Base-by-base conservation (phyloP, 2,329 filamentous ascomycete genomes). In the Penicillium sp. region DNA sequence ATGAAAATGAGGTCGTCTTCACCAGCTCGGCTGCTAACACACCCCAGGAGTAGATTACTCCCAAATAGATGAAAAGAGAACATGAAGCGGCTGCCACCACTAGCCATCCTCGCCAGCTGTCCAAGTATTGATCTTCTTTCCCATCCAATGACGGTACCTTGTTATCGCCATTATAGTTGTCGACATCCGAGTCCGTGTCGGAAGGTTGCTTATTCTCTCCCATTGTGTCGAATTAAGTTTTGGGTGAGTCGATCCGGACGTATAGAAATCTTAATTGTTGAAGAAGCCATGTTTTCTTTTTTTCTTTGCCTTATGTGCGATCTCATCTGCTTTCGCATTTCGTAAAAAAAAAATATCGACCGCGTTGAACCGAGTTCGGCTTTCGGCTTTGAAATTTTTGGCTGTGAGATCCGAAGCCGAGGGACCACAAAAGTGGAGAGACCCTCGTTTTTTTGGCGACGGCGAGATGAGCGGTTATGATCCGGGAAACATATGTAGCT, bases 31-130 rank as follows among this genome's bases (percentile, higher is more conserved):
- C 28, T n/a, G 53, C 47, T n/a, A 61, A 22, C 13, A 61, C 59
- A 19, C 59, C 59, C 59, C 59, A 61, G 19, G 59, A 61, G 33
- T 61, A 61, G 26, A 61, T 58, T 0, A 54, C 45, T 40, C 59
- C 59, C 19, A 61, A 42, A 57, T 61, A 61, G 9, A 58, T 58
- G 40, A 61, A 61, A n/a, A 61, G 24, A 38, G 55, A 47, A 13
- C 59, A 61, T 22, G 59, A 57, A 30, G 59, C 47, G 2, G 59
- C 54, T 30, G 40, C 26, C 4, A 61, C 59, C 6, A 61, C 59
- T 15, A 58, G 37, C 59, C 59, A 61, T 53, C 59, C 59, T 24
- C 50, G 33, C 59, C 59, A 61, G 19, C 54, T 44, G n/a, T 61
- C 59, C 13, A 61, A n/a, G n/a, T 61, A 30, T n/a, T 40, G 51